These are phyloP conservation scores for Metrosideros polymorpha DNA, from an alignment of 441 rosid genomes.

Conservation along the genomic window DNA sequence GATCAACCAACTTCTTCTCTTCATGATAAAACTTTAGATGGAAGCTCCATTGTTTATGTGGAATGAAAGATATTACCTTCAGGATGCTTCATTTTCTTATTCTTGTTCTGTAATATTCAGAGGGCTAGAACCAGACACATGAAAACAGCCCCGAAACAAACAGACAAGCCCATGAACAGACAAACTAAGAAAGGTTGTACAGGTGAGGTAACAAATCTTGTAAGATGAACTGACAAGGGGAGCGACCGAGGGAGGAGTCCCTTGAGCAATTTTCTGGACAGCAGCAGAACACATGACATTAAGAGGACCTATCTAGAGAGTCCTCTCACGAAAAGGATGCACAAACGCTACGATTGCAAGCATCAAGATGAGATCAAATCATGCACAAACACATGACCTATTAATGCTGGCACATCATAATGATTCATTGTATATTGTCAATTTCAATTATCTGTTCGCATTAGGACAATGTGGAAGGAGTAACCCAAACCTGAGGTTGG, in stretches of 20 bases:
- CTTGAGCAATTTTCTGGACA: too few species aligned
- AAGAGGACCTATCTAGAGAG: background rate
- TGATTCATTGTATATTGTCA: background rate
- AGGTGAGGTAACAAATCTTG: too few species aligned
- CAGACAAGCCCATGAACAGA: background rate
- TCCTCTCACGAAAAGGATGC: background rate
- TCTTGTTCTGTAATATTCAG: background rate
- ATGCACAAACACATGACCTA: too few species aligned
- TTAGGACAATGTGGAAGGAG: background rate
- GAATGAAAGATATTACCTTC: background rate
- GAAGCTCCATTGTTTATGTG: background rate
- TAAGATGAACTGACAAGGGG: too few species aligned
- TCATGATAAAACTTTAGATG: background rate
- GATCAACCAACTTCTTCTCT: background rate
- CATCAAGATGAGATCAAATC: background rate
- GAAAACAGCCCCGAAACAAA: background rate
- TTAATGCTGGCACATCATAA: too few species aligned
- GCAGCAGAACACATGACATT: background rate
- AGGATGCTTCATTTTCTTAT: background rate
- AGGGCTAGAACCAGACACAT: background rate
- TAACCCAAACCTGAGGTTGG: conserved; percentile 22
- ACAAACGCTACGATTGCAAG: background rate
- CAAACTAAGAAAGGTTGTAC: too few species aligned
- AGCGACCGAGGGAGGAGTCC: too few species aligned
- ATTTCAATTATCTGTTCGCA: background rate